These are phyloP conservation scores for Rosa multiflora DNA, from an alignment of 306 rosid genomes.

Conservation along the genomic window DNA sequence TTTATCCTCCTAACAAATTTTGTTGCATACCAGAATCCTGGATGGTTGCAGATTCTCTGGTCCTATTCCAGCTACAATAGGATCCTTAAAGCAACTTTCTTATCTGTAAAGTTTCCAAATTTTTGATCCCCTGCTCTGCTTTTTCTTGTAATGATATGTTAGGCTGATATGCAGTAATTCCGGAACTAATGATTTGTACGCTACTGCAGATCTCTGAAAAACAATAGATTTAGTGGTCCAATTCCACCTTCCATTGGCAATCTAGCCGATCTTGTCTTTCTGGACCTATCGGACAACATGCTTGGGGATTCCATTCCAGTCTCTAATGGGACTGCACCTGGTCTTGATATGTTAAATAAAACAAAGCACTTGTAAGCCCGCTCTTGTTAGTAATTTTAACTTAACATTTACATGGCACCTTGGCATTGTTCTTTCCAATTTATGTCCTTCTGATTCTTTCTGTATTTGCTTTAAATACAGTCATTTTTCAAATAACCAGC, in stretches of 20 bases:
- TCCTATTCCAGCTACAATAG: conserved; percentile 56
- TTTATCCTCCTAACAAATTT: background rate
- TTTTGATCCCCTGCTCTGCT: background rate
- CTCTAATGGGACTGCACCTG: conserved; percentile 24
- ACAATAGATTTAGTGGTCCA: conserved; percentile 29
- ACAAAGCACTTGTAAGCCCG: conserved; percentile 44
- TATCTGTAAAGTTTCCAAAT: conserved; percentile 39
- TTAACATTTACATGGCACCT: background rate
- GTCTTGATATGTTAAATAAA: conserved; percentile 29
- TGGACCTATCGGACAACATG: conserved; percentile 42
- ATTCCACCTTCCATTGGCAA: conserved; percentile 43
- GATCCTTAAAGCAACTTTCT: conserved; percentile 46
- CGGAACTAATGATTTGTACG: background rate
- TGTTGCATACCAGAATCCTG: conserved; percentile 40
- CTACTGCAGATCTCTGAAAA: conserved; percentile 39
- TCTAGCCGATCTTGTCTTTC: conserved; percentile 37
- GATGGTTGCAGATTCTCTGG: conserved; percentile 64
- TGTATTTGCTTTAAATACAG: conserved; percentile 33
- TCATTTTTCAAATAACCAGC: conserved; percentile 59
- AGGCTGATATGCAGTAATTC: background rate
- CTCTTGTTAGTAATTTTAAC: background rate
- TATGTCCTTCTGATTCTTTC: background rate
- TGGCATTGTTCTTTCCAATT: background rate
- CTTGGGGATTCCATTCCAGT: conserved; percentile 40
- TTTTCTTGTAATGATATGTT: background rate